phyloP scores from a whole-genome alignment of 108 stramenopile species.

The Cyclotella sp. region DNA sequence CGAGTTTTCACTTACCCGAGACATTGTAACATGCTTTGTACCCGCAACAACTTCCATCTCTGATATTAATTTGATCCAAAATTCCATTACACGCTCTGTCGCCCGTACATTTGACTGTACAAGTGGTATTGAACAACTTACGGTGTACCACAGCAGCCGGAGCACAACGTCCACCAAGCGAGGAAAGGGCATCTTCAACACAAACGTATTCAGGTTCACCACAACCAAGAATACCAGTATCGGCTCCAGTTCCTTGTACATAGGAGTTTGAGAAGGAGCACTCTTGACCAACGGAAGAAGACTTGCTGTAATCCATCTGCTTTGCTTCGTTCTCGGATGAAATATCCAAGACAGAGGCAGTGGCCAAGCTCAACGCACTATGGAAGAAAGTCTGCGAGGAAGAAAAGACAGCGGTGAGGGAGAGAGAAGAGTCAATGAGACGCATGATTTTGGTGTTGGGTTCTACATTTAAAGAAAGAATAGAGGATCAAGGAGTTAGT shows the following conservation, averaged over 20 bases:
- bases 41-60: slow-evolving; percentile 4
- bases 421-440: not conserved
- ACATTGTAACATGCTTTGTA: not conserved
- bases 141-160: not conserved
- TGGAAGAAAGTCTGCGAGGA: not conserved
- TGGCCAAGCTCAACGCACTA: not conserved
- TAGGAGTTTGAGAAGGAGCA: not conserved
- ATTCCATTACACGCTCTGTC: not conserved
- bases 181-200: not conserved
- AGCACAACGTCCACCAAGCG: slow-evolving; percentile 4
- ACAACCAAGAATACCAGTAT: slow-evolving; percentile 1
- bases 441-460: not conserved
- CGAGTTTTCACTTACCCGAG: slow-evolving; percentile 1
- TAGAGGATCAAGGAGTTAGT: no score
- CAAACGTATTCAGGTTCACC: not conserved
- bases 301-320: not conserved
- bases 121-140: slow-evolving; percentile 3
- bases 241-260: not conserved
- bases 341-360: not conserved
- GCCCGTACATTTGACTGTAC: slow-evolving; percentile 7
- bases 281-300: not conserved
- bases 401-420: not conserved
- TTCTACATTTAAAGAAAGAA: no score
- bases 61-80: not conserved
- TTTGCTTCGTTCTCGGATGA: not conserved